Base-by-base conservation (phyloP, 106 monocot species). In the Acanthochlamys bracteata region DNA sequence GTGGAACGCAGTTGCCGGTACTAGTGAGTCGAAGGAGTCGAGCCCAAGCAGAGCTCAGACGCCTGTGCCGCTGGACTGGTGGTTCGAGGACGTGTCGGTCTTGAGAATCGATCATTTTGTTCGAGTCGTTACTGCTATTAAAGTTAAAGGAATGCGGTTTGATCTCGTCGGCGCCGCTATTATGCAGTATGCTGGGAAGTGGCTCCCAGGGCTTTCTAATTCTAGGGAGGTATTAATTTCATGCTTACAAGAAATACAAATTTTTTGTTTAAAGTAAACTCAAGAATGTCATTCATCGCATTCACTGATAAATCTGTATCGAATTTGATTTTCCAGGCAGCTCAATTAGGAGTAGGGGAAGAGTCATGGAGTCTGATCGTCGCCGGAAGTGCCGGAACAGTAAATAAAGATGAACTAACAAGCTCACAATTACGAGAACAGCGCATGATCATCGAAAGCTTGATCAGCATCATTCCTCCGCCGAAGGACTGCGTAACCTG, bases 101-200 rank as follows among this genome's bases (percentile, higher is more conserved):
- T 90, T 96, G 0, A 25, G 95, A 12, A 90, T 88, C 68, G 90
- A 87, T 41, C 90, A 90, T 51, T 96, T 96, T 61, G 87, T 90
- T 11, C 67, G 95, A 15, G 90, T 96, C 0, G 72, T 87, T 23
- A 87, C 84, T 4, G 87, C 84, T 20, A 87, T 92, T 69, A 92
- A 92, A 55, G 81, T 87, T 58, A 87, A 87, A 43, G 95, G 95
- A 3, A 88, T 96, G 87, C 45, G 79, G 51, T 76, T 69, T 43
- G 90, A 96, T 25, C 66, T 90, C 1, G 76, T 96, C 26, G 95
- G 87, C 21, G 84, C 87, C 1, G 78, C 90, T 0, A 84, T 96
- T 62, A 82, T 67, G 45, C 87, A 88, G 14, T 96, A 96, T 46
- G 84, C 90, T 0, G 65, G 80, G 10, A 96, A 82, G 43, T 90